Evolutionary conservation across 345 rosid species (phyloP).

Genomic region (Eucalyptus lansdowneana): DNA sequence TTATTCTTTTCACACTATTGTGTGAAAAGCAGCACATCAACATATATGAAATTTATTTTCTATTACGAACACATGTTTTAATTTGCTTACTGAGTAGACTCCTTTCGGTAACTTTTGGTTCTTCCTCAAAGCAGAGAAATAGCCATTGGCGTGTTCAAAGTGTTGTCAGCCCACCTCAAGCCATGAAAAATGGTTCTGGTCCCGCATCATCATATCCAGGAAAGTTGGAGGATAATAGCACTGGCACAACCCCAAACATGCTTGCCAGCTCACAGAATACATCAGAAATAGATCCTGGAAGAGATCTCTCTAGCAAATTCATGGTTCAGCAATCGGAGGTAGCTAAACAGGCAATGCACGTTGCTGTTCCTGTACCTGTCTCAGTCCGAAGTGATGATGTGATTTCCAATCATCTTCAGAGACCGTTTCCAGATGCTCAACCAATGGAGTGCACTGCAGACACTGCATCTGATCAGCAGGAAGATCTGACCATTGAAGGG

Average conservation of each 20-base stretch:
- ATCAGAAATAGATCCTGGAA: slow-evolving; percentile 40
- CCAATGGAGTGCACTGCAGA: slow-evolving; percentile 29
- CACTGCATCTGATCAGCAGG: slow-evolving; percentile 32
- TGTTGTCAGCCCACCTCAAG: slow-evolving; percentile 47
- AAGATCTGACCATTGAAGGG: slow-evolving; percentile 71
- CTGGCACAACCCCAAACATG: slow-evolving; percentile 15
- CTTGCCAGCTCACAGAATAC: slow-evolving; percentile 32
- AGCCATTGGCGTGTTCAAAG: slow-evolving; percentile 88
- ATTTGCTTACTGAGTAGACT: not conserved
- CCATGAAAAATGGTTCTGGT: slow-evolving; percentile 63
- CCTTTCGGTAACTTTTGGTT: not conserved
- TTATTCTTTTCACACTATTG: not conserved
- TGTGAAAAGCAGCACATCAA: not conserved
- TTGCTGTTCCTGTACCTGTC: slow-evolving; percentile 10
- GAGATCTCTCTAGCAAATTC: slow-evolving; percentile 31
- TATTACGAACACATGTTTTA: not conserved
- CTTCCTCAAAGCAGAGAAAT: slow-evolving; percentile 56
- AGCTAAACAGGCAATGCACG: slow-evolving; percentile 27
- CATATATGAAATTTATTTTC: not conserved
- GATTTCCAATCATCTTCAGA: slow-evolving; percentile 23
- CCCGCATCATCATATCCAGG: slow-evolving; percentile 41
- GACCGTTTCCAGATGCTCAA: slow-evolving; percentile 46
- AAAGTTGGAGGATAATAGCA: slow-evolving; percentile 61
- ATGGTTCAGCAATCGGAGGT: slow-evolving; percentile 40
- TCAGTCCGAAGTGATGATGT: slow-evolving; percentile 18